Evolutionary conservation across 164 flowering plant genomes (phyloP), one percentile per base, ranked within the genome.

Genomic region (Dillenia suffruticosa): DNA sequence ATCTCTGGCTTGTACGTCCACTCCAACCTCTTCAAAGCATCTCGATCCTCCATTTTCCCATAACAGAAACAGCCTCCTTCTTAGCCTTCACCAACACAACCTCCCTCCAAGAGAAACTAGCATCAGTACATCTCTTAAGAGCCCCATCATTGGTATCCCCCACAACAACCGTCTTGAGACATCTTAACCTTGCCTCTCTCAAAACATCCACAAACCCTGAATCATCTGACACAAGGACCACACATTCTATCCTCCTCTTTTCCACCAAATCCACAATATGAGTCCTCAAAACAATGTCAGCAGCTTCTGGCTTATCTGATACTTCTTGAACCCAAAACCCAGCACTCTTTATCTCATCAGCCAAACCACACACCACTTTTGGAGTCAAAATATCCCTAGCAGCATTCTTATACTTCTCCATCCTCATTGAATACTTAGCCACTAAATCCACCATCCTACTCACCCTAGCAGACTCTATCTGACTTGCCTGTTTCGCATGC

Each of bases 201-300:
- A 93, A 51, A 59, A 90, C 79, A 64, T 59, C 82, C 63, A 75
- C 76, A 64, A 90, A 90, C 72, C 77, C 92, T 1, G 87, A 77
- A 76, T 94, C 93, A 75, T 89, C 90, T 0, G 97, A 89, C 2
- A 89, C 96, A 71, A 94, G 82, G n/a, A 91, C 82, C 66, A 94
- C 46, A 66, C 95, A 90, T 19, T 78, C 86, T 6, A 75, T 72
- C 46, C 15, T 56, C 65, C 74, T 77, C 51, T 49, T 64, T 45
- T 89, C 93, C 91, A 91, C 87, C 80, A 84, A 51, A 59, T 86
- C 95, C 56, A 86, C 79, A 80, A 94, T 82, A 57, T 79, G 83
- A 61, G 63, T 72, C 73, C 84, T 84, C 85, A 91, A 69, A 5
- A 84, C 96, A 56, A 61, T 26, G 68, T 84, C 86, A 11, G 91